Evolutionary conservation across 371 early-diverging fungal genomes (phyloP), one percentile per base, ranked within the genome.

Genomic region (Gilbertella persicaria): DNA sequence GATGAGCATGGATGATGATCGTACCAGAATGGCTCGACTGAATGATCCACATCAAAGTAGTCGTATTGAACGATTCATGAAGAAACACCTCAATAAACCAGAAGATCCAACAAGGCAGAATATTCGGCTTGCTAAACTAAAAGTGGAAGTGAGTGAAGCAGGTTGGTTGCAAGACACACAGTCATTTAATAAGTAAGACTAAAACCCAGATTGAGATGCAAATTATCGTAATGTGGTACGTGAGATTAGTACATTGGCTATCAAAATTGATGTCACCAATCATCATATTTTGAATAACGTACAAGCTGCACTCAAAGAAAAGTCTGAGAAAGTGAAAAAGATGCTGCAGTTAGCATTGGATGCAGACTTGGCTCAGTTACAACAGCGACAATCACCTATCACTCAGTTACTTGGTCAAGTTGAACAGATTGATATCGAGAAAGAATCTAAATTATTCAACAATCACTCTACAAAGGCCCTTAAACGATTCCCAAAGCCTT

Each of bases 181-280:
- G 8, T 40, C 30, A 13, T 7, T 4, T 12, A 12, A 37, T n/a
- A 37, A n/a, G 6, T 4, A 6, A 4, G 4, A 37, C 7, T 37
- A 37, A 33, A 54, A 17, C 12, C 17, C 24, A 14, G 19, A 20
- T 0, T 36, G 42, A 66, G 66, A 66, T 30, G 53, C 43, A 40
- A 53, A 60, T 41, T 66, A 66, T 50, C 57, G 66, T 50, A 60
- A 66, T 37, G 54, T 50, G 26, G 66, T 66, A 53, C 66, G 61
- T 38, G 60, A 66, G 40, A 37, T 61, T 14, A 56, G 46, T 26
- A 53, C 57, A 9, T 37, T 56, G 36, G 53, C 60, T 7, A 45
- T 57, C 12, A 66, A 60, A 23, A 44, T 49, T 9, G 58, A 56
- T 30, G 60, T 58, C 30, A 53, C 61, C n/a, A 60, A 66, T 26